phyloP scores from a whole-genome alignment of 78 protist species.

The Chrysochromulina parva region DNA sequence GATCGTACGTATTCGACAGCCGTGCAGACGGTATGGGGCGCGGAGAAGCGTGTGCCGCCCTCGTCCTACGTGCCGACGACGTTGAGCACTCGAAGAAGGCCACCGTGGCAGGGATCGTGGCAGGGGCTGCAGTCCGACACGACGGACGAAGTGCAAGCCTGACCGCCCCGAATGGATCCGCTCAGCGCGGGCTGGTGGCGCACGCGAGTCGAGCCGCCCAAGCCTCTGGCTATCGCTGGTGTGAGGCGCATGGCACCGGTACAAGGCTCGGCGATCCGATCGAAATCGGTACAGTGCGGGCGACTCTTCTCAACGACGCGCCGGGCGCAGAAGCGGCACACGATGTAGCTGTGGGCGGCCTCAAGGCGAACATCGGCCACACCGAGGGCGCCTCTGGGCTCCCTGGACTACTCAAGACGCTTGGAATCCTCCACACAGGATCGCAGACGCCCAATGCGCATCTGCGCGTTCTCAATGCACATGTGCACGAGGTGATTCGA shows the following conservation, averaged over 20 bases:
- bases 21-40: slow-evolving; percentile 83
- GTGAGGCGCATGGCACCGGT: slow-evolving; percentile 16
- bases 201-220: no score
- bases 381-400: slow-evolving; percentile 52
- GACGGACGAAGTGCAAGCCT: slow-evolving; percentile 63
- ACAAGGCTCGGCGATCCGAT: slow-evolving; percentile 75
- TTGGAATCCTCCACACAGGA: not conserved
- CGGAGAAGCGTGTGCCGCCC: slow-evolving; percentile 75
- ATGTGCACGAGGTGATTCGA: not conserved
- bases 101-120: not conserved
- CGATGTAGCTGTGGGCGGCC: slow-evolving; percentile 34
- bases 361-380: slow-evolving; percentile 78
- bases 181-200: slow-evolving; percentile 67
- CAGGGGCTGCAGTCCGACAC: not conserved
- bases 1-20: slow-evolving; percentile 67
- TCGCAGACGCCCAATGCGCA: not conserved
- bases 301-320: no score
- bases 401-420: not conserved
- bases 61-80: slow-evolving; percentile 31
- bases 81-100: not conserved
- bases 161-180: slow-evolving; percentile 66
- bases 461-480: not conserved
- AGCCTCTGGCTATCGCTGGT: no score
- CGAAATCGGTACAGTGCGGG: slow-evolving; percentile 42
- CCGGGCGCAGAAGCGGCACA: not conserved